Evolutionary conservation across 2,329 filamentous ascomycete genomes (phyloP).

Genomic region (Coniochaeta sp.): DNA sequence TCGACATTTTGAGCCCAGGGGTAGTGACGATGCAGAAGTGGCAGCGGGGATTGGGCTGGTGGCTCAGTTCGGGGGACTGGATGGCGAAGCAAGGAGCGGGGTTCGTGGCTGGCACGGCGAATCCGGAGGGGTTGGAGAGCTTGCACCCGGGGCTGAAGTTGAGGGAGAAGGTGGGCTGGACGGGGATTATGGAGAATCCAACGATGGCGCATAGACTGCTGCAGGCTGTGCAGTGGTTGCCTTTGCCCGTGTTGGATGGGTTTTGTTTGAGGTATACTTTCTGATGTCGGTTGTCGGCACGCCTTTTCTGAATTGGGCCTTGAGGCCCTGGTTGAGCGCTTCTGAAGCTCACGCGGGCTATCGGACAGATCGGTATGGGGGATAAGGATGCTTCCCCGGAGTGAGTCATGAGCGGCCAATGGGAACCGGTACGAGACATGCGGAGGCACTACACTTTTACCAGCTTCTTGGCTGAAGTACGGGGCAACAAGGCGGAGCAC

Average conservation of each 20-base stretch:
- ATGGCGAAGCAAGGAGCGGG: not conserved
- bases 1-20: not conserved
- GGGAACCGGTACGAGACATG: too few species aligned
- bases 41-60: not conserved
- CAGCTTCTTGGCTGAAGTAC: too few species aligned
- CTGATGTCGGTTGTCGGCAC: not conserved
- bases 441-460: too few species aligned
- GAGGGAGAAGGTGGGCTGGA: not conserved
- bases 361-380: too few species aligned
- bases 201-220: not conserved
- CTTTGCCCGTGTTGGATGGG: not conserved
- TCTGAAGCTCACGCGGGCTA: too few species aligned
- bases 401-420: too few species aligned
- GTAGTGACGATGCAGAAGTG: not conserved
- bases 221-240: not conserved
- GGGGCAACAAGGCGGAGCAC: too few species aligned
- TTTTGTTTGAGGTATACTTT: not conserved
- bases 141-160: not conserved
- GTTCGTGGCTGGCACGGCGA: not conserved
- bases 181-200: not conserved
- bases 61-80: not conserved
- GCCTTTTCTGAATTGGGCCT: not conserved
- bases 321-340: too few species aligned
- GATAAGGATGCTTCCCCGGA: too few species aligned
- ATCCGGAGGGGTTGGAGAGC: not conserved